These are phyloP conservation scores for Plectranthus barbatus DNA, from an alignment of 257 asterid genomes.

Conservation along the genomic window DNA sequence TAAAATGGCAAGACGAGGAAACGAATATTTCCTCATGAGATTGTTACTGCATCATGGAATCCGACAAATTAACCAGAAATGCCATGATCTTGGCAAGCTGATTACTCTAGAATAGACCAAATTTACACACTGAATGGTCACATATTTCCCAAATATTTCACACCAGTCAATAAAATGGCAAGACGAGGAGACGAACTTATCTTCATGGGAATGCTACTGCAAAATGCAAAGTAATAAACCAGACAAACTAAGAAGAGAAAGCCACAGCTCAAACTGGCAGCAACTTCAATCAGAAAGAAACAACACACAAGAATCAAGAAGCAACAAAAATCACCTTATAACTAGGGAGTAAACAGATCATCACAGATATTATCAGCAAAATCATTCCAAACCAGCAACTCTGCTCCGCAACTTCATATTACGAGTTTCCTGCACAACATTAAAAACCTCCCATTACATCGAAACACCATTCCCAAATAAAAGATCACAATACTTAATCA, in stretches of 20 bases:
- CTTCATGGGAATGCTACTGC: neutral
- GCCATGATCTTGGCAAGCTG: neutral
- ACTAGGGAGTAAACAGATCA: constrained; percentile 9
- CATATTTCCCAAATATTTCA: neutral
- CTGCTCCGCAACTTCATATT: constrained; percentile 65
- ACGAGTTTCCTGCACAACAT: constrained; percentile 52
- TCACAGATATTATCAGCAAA: constrained; percentile 4
- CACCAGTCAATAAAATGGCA: neutral
- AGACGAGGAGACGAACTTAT: neutral
- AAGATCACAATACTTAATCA: neutral
- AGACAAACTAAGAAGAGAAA: neutral
- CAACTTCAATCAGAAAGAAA: neutral
- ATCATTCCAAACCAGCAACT: constrained; percentile 84
- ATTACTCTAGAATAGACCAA: neutral
- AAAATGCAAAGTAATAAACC: neutral
- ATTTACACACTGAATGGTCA: neutral
- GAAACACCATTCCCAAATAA: constrained; percentile 1
- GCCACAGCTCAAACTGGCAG: too few relatives aligned
- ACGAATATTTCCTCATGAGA: neutral
- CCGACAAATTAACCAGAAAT: neutral
- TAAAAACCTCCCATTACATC: neutral
- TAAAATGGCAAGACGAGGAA: neutral
- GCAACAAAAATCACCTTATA: constrained; percentile 21
- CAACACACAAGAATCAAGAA: neutral
- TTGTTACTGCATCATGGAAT: neutral